Base-by-base conservation (phyloP, 1,284 basidiomycete species). In the Coriolopsis trogii region DNA sequence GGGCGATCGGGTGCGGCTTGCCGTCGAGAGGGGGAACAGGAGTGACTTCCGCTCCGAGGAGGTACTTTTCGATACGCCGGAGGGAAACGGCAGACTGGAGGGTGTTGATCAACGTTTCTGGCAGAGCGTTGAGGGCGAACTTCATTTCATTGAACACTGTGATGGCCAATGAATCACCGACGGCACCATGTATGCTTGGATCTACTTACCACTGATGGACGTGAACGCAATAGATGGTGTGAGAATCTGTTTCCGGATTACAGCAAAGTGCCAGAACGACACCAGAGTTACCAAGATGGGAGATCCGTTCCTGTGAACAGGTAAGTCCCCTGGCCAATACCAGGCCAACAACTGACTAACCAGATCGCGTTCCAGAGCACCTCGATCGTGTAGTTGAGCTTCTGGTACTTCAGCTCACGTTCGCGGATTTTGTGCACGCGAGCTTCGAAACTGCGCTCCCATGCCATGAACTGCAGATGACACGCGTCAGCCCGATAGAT, bases 161-260 rank as follows among this genome's bases (percentile, higher is more conserved):
- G n/a, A n/a, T n/a, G 25, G 59, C 42, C 10, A 34, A 7, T 6
- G 40, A 1, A 37, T 36, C 21, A 40, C 21, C 10, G 13, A 41
- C 26, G 31, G 23, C 34, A 51, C 28, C 7, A 2, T 31, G 30
- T 16, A 16, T 15, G 7, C 5, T 12, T 16, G 4, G 5, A 31
- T 6, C 2, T 6, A 55, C 70, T 48, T 64, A 80, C 80, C 75
- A 45, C 79, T 73, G 36, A 83, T 80, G 21, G 87, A 84, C 16
- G 94, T 93, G 71, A 95, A 96, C 0, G 94, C 95, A 54, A 85
- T 83, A 0, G 91, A 89, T 1, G 94, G 93, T 0, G 91, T 91
- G 34, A 98, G 70, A 0, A 74, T 67, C 62, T 91, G 76, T 16
- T 79, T 73, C 46, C 89, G 80, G 38, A 89, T 68, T 39, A 93